A percentile compares a stretch with the other conserved stretches of the same genome.
Conservation (phyloP, 305 asterid genomes). For the Rubia balearica region DNA sequence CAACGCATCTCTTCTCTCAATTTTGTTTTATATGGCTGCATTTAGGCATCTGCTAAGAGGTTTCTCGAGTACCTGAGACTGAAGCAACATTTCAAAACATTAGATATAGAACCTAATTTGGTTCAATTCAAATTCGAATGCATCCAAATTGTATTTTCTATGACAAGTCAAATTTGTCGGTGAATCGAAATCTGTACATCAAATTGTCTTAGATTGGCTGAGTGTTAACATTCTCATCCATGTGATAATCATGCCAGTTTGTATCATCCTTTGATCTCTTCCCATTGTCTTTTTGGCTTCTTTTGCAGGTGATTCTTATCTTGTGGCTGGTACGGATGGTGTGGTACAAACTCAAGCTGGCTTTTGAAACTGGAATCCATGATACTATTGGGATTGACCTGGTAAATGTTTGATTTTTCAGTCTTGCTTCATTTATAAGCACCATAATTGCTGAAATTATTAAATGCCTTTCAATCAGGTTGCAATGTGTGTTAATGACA, state of each 20-base stretch:
- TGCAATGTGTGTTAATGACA: slow-evolving; percentile 98
- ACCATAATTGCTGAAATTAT: slow-evolving; percentile 13
- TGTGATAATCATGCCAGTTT: not conserved
- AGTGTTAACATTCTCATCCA: not conserved
- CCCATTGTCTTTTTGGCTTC: not conserved
- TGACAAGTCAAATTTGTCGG: not conserved
- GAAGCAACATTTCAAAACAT: not conserved
- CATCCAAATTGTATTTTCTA: too few relatives aligned
- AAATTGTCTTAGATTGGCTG: not conserved
- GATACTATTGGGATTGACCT: slow-evolving; percentile 94
- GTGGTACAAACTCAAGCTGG: slow-evolving; percentile 92
- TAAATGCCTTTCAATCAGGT: slow-evolving; percentile 38
- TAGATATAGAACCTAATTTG: not conserved
- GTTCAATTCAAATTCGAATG: not conserved
- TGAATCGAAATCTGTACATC: not conserved
- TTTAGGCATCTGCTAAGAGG: not conserved
- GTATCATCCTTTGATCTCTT: not conserved
- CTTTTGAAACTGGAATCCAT: slow-evolving; percentile 91
- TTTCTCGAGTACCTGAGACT: not conserved
- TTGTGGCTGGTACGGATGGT: slow-evolving; percentile 96
- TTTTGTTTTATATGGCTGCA: not conserved
- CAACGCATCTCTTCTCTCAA: not conserved
- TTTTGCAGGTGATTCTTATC: slow-evolving; percentile 74
- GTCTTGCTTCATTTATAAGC: slow-evolving; percentile 5
- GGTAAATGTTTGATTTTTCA: slow-evolving; percentile 29